Conservation (phyloP, 495 filamentous ascomycete species). For the Cercophora newfieldiana region DNA sequence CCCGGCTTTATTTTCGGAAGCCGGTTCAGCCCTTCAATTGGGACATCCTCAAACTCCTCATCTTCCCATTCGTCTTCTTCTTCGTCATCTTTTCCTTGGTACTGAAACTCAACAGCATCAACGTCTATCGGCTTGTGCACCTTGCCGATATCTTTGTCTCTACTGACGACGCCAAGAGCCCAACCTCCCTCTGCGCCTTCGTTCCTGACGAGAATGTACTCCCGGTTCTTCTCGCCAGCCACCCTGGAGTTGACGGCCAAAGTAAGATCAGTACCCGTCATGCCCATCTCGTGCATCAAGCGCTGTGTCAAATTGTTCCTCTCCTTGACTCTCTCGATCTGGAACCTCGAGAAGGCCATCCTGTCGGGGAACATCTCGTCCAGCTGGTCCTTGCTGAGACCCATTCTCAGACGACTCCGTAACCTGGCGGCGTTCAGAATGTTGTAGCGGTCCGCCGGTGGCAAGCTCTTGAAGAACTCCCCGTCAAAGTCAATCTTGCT, state of each 20-base stretch:
- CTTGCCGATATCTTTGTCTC: slow-evolving; percentile 69
- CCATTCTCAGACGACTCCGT: slow-evolving; percentile 87
- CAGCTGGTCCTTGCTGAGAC: slow-evolving; percentile 91
- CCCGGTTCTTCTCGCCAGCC: slow-evolving; percentile 84
- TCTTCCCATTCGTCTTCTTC: slow-evolving; percentile 65
- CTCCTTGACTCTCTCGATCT: slow-evolving; percentile 90
- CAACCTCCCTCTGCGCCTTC: slow-evolving; percentile 94
- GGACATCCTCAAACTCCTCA: slow-evolving; percentile 89
- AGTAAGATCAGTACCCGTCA: slow-evolving; percentile 71
- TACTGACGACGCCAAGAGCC: slow-evolving; percentile 90
- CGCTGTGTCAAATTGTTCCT: slow-evolving; percentile 94
- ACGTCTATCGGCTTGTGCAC: slow-evolving; percentile 86
- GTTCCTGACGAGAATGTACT: slow-evolving; percentile 96
- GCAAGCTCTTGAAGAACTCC: slow-evolving; percentile 87
- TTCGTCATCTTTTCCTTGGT: slow-evolving; percentile 54
- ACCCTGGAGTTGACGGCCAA: slow-evolving; percentile 66
- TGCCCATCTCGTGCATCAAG: slow-evolving; percentile 91
- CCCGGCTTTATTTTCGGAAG: slow-evolving; percentile 61
- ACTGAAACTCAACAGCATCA: slow-evolving; percentile 66
- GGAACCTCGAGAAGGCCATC: slow-evolving; percentile 96
- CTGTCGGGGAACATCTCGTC: slow-evolving; percentile 95
- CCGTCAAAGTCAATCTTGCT: slow-evolving; percentile 97
- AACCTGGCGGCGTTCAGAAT: slow-evolving; percentile 92
- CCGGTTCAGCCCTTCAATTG: slow-evolving; percentile 89
- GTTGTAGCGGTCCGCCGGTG: slow-evolving; percentile 89